Evolutionary conservation across 2,329 filamentous ascomycete species (phyloP), one percentile per base, ranked within the genome.

Genomic region (Cercospora berteroae): DNA sequence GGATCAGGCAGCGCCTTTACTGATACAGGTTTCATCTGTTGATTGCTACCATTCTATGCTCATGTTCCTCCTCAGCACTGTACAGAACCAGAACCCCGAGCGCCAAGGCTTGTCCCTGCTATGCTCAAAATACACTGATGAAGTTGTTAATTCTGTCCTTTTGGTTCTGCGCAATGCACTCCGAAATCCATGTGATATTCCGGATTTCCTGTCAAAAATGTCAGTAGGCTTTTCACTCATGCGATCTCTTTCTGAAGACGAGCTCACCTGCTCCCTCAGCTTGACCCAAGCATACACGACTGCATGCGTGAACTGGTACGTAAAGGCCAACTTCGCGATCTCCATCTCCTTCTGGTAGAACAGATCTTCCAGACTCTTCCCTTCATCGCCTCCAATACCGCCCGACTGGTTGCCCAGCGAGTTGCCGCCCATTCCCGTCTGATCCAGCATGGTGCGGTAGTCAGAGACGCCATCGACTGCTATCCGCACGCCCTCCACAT

Each of bases 301-400:
- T 39, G 92, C 91, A 75, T 92, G 93, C 13, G 93, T 96, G 80
- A 99, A 99, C 79, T 99, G 95, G 73, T 93, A 88, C 5, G 95
- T 99, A 78, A 99, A 99, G 8, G 94, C 93, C 68, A 90, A 83
- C 85, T 99, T 99, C 65, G 92, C 94, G 71, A 98, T 90, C 79
- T 99, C 94, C 95, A 98, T 98, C 83, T 99, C 95, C 83, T 97
- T 98, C 80, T 97, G 93, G 80, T 99, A 99, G 82, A 99, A 99
- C 83, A 99, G 85, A 77, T 99, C 95, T 79, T 99, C 95, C 74
- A 99, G 81, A 75, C 94, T 97, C 83, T 92, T 93, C 59, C 92
- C 90, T 73, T 97, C 93, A 16, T 88, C 85, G 16, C 88, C 84
- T 27, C 90, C 89, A n/a, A 87, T 84, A 39, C 93, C 93, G 68